phyloP scores from a whole-genome alignment of 2,329 filamentous ascomycete species.

The Sporothrix globosa region DNA sequence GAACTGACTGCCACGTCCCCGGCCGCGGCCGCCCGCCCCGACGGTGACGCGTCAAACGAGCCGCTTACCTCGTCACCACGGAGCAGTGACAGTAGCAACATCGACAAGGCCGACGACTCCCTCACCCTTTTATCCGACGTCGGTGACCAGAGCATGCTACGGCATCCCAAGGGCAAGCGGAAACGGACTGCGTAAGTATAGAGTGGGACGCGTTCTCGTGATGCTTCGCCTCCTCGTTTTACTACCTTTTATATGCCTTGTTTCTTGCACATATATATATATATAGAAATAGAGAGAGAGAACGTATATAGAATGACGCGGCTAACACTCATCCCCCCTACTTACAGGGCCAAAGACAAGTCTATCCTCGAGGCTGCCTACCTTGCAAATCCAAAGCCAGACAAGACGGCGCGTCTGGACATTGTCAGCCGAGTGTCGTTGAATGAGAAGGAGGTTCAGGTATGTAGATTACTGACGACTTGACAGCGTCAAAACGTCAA shows the following conservation, averaged over 20 bases:
- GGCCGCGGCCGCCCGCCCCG: constrained; percentile 23
- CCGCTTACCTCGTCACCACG: constrained; percentile 32
- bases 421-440: constrained; percentile 85
- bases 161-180: constrained; percentile 63
- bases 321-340: constrained; percentile 35
- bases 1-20: constrained; percentile 25
- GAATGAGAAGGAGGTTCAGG: constrained; percentile 96
- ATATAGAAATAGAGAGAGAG: no score
- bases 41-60: constrained; percentile 29
- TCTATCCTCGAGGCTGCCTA: constrained; percentile 85
- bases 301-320: background rate
- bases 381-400: constrained; percentile 81
- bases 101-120: constrained; percentile 32
- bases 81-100: constrained; percentile 31
- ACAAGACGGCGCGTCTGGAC: constrained; percentile 81
- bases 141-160: constrained; percentile 35
- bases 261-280: background rate
- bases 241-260: background rate
- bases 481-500: background rate
- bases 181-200: constrained; percentile 64
- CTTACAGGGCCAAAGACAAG: constrained; percentile 79
- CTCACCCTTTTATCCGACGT: constrained; percentile 33
- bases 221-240: background rate
- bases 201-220: constrained; percentile 28
- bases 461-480: constrained; percentile 51